Conservation (phyloP, 2,329 filamentous ascomycete species). For the Tolypocladium capitatum region DNA sequence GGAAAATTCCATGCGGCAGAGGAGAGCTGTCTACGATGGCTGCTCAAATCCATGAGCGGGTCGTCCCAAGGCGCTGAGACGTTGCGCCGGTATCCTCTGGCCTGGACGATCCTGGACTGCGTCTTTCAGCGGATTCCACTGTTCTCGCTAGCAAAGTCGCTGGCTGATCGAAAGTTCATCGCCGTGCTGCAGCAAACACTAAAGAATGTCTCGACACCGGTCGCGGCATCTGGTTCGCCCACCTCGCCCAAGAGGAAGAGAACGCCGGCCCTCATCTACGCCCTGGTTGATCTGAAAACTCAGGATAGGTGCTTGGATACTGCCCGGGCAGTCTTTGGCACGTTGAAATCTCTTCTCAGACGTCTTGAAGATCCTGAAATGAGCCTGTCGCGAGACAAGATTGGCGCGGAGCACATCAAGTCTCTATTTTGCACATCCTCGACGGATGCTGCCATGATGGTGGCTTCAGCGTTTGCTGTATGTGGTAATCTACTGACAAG, state of each 20-base stretch:
- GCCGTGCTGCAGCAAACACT: constrained; percentile 52
- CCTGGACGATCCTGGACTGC: constrained; percentile 49
- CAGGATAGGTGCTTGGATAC: constrained; percentile 29
- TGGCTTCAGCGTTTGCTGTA: constrained; percentile 30
- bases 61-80: constrained; percentile 33
- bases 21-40: constrained; percentile 46
- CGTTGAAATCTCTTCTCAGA: constrained; percentile 31
- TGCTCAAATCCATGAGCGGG: constrained; percentile 48
- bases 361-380: constrained; percentile 24
- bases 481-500: constrained; percentile 27
- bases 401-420: constrained; percentile 45
- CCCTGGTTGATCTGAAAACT: constrained; percentile 26
- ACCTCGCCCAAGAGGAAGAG: constrained; percentile 33
- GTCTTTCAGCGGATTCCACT: constrained; percentile 53
- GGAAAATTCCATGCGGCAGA: constrained; percentile 38
- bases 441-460: constrained; percentile 30
- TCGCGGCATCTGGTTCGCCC: constrained; percentile 11
- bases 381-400: constrained; percentile 28
- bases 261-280: constrained; percentile 19
- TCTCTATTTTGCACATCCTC: constrained; percentile 40
- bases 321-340: constrained; percentile 32
- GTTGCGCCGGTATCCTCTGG: constrained; percentile 39
- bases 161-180: constrained; percentile 58
- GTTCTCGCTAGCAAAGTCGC: constrained; percentile 54
- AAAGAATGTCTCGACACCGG: constrained; percentile 36